Percentiles rank a stretch among this genome's conserved stretches.
Conservation (phyloP, 805 yeast species). For the Saccharomycopsis fibuligera region DNA sequence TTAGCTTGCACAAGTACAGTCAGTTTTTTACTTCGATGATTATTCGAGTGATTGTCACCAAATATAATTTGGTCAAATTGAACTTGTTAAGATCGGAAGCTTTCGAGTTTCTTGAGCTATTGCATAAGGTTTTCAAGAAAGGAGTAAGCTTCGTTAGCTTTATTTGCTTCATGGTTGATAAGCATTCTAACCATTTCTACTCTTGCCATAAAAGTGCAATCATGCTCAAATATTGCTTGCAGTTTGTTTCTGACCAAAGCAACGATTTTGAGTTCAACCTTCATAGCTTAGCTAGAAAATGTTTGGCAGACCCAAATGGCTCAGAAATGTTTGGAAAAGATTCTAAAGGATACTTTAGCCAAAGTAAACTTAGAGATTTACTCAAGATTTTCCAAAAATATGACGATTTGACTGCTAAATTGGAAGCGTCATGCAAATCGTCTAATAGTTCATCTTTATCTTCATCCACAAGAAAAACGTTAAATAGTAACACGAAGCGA, state of each 20-base stretch:
- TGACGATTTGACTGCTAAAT: neutral
- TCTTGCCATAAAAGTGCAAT: neutral
- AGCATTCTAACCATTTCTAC: constrained; percentile 4
- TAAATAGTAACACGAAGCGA: too few species aligned
- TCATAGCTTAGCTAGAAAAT: neutral
- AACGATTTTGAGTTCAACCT: constrained; percentile 3
- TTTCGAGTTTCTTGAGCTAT: neutral
- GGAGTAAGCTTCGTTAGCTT: neutral
- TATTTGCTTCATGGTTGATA: neutral
- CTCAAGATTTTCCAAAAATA: neutral
- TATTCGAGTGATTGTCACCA: constrained; percentile 11
- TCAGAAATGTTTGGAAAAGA: too few species aligned
- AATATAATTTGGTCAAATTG: constrained; percentile 1
- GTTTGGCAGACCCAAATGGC: neutral
- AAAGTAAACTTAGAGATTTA: neutral
- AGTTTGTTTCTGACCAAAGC: neutral
- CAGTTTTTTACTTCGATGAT: constrained; percentile 6
- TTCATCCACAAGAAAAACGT: too few species aligned
- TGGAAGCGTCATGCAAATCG: too few species aligned
- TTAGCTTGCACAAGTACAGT: constrained; percentile 4
- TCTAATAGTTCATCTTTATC: too few species aligned
- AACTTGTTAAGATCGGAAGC: neutral
- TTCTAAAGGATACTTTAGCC: neutral
- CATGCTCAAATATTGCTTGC: constrained; percentile 9
- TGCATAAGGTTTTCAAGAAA: constrained; percentile 2